Conservation (phyloP, 1,284 basidiomycete genomes). For the Marasmius sp. region DNA sequence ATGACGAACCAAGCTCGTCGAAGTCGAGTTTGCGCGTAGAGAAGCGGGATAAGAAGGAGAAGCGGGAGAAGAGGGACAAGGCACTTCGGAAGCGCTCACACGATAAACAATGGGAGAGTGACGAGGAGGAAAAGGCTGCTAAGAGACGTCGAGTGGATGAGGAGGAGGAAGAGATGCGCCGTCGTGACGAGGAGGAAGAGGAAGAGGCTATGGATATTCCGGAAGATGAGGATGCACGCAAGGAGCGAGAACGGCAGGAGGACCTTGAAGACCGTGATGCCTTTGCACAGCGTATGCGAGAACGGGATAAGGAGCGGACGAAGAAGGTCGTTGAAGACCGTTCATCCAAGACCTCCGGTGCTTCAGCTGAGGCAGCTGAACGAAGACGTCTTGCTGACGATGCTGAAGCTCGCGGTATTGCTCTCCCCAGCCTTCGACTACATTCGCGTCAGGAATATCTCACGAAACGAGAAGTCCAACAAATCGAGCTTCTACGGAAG, state of each 20-base stretch:
- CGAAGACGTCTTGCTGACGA: conserved; percentile 87
- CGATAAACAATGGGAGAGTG: conserved; percentile 81
- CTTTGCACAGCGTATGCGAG: conserved; percentile 86
- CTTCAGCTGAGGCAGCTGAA: conserved; percentile 81
- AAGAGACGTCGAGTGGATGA: conserved; percentile 33
- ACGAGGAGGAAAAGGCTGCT: conserved; percentile 78
- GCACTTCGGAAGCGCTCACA: conserved; percentile 76
- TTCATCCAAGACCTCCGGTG: conserved; percentile 71
- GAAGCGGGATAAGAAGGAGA: conserved; percentile 49
- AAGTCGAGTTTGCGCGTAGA: conserved; percentile 41
- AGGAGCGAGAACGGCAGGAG: conserved; percentile 74
- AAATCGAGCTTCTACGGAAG: conserved; percentile 89
- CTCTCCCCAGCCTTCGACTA: conserved; percentile 81
- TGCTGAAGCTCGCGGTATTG: conserved; percentile 68
- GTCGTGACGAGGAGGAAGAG: conserved; percentile 36
- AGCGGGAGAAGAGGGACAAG: conserved; percentile 42
- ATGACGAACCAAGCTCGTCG: conserved; percentile 42
- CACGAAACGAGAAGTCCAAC: conserved; percentile 93
- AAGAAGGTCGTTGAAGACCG: conserved; percentile 94
- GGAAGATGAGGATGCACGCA: conserved; percentile 72
- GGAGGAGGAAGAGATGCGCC: conserved; percentile 35
- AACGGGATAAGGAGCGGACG: conserved; percentile 82
- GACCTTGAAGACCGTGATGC: conserved; percentile 90
- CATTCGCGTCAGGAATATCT: conserved; percentile 94
- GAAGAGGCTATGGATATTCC: conserved; percentile 48